Conservation (phyloP, 1,139 yeast species). For the Debaryomycetaceae sp. region DNA sequence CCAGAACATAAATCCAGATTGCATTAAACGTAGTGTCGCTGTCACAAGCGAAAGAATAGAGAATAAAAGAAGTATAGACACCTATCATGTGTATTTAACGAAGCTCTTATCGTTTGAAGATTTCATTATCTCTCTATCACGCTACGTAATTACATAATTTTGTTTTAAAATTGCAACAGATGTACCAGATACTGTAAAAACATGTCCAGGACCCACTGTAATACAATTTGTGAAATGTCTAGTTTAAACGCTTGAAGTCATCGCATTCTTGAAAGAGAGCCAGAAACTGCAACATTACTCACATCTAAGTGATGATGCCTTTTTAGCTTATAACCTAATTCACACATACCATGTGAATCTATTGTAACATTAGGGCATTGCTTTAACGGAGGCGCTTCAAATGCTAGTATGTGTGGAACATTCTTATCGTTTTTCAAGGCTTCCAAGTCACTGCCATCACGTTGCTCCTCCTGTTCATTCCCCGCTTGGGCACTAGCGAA, state of each 20-base stretch:
- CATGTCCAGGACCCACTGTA: no score
- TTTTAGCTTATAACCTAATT: constrained; percentile 42
- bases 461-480: background rate
- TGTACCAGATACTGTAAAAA: no score
- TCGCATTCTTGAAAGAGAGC: constrained; percentile 18
- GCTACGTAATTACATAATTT: no score
- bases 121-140: no score
- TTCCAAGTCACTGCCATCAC: background rate
- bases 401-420: background rate
- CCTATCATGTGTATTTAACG: no score
- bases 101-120: no score
- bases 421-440: background rate
- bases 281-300: constrained; percentile 30
- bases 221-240: no score
- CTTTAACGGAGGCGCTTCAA: constrained; percentile 3
- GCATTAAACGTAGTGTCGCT: no score
- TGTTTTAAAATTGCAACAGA: no score
- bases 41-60: no score
- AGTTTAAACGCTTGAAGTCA: background rate
- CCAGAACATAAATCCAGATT: no score
- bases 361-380: constrained; percentile 17
- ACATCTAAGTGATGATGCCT: constrained; percentile 45
- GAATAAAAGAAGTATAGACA: no score
- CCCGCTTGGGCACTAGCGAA: background rate
- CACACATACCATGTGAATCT: constrained; percentile 36